Evolutionary conservation across 2,329 filamentous ascomycete genomes (phyloP).

Genomic region (Bipolaris oryzae): DNA sequence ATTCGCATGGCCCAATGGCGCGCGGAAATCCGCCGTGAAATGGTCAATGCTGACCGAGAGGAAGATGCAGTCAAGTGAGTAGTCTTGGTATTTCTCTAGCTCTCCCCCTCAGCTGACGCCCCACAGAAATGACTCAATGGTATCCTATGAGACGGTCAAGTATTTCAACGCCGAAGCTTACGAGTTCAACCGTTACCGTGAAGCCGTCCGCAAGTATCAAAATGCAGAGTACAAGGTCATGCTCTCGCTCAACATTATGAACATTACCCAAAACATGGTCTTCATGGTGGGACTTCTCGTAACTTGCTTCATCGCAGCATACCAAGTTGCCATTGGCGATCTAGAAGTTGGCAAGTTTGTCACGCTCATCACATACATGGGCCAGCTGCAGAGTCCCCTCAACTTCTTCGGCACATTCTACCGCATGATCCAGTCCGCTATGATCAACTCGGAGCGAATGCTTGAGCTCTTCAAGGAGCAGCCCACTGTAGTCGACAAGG

Average conservation of each 20-base stretch:
- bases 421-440: slow-evolving; percentile 89
- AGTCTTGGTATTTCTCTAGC: neutral
- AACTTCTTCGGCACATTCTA: slow-evolving; percentile 92
- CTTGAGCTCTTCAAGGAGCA: slow-evolving; percentile 96
- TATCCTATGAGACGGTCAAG: slow-evolving; percentile 86
- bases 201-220: slow-evolving; percentile 63
- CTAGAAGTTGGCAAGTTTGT: slow-evolving; percentile 72
- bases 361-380: slow-evolving; percentile 75
- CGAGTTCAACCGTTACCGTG: slow-evolving; percentile 63
- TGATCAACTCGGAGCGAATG: slow-evolving; percentile 96
- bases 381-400: slow-evolving; percentile 71
- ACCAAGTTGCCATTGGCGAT: slow-evolving; percentile 67
- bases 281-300: slow-evolving; percentile 69
- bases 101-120: slow-evolving; percentile 28
- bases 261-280: slow-evolving; percentile 67
- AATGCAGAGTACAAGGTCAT: slow-evolving; percentile 63
- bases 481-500: slow-evolving; percentile 84
- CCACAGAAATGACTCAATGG: slow-evolving; percentile 86
- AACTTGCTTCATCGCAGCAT: slow-evolving; percentile 72
- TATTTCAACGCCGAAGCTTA: slow-evolving; percentile 67
- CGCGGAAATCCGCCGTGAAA: slow-evolving; percentile 86
- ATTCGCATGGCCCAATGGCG: slow-evolving; percentile 94
- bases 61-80: slow-evolving; percentile 90
- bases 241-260: slow-evolving; percentile 64
- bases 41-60: slow-evolving; percentile 93